Conservation (phyloP, 169 alveolate genomes). For the Plasmodium yoelii region DNA sequence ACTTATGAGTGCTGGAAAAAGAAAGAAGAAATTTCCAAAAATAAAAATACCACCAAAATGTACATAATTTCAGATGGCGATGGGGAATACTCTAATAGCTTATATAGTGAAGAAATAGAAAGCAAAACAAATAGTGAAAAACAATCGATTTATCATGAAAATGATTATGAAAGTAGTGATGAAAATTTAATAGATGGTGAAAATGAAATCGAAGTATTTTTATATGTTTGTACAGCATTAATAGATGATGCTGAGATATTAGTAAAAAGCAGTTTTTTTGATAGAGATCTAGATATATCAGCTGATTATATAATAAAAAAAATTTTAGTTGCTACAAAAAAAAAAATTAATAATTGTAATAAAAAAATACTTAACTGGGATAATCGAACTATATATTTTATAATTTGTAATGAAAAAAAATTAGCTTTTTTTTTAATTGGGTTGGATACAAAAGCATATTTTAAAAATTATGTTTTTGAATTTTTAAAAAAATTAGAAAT, state of each 20-base stretch:
- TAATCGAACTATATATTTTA: constrained; percentile 51
- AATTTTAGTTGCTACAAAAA: constrained; percentile 52
- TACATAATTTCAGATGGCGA: constrained; percentile 66
- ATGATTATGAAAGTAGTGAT: not conserved
- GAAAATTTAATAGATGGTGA: constrained; percentile 5
- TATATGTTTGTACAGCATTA: constrained; percentile 70
- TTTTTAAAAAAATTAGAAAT: constrained; percentile 61
- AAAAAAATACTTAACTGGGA: constrained; percentile 75
- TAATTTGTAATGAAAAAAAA: constrained; percentile 62
- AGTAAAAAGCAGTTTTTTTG: constrained; percentile 26
- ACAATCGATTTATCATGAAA: constrained; percentile 4
- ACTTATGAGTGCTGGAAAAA: not conserved
- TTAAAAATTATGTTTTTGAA: constrained; percentile 67
- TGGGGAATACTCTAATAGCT: constrained; percentile 37
- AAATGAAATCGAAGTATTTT: constrained; percentile 9
- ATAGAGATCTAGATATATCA: constrained; percentile 36
- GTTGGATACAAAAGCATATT: constrained; percentile 35
- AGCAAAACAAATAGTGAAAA: constrained; percentile 36
- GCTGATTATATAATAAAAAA: constrained; percentile 51
- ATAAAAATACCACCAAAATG: constrained; percentile 13
- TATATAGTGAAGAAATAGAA: constrained; percentile 40
- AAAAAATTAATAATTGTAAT: constrained; percentile 45
- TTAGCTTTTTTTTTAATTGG: constrained; percentile 67
- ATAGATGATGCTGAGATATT: constrained; percentile 58
- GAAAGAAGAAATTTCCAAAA: not conserved